These are phyloP conservation scores for Gyrodon lividus DNA, from an alignment of 768 basidiomycete species.

Conservation along the genomic window DNA sequence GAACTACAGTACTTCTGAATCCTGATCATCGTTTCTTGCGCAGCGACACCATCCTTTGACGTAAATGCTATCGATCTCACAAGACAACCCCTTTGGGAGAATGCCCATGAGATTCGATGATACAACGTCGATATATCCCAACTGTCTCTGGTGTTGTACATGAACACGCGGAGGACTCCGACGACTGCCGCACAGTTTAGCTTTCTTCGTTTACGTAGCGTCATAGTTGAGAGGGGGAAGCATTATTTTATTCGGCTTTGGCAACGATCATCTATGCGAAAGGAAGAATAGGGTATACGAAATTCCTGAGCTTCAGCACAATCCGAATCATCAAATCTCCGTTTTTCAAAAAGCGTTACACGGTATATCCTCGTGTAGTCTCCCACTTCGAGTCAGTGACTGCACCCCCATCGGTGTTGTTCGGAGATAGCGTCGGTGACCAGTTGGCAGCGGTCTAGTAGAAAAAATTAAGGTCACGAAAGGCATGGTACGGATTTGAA, in stretches of 20 bases:
- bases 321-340: not conserved
- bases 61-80: constrained; percentile 10
- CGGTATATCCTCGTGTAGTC: not conserved
- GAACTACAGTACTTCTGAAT: too few species aligned
- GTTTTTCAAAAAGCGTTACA: not conserved
- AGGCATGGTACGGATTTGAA: too few species aligned
- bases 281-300: not conserved
- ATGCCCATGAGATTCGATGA: not conserved
- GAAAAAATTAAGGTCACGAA: not conserved
- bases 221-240: not conserved
- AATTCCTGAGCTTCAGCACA: not conserved
- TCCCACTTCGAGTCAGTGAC: not conserved
- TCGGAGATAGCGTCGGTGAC: too few species aligned
- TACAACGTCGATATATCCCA: not conserved
- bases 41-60: constrained; percentile 7
- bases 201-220: too few species aligned
- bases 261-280: not conserved
- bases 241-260: not conserved
- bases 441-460: not conserved
- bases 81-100: not conserved
- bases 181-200: not conserved
- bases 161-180: not conserved
- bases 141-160: not conserved
- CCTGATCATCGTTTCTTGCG: not conserved
- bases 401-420: constrained; percentile 1